A percentile compares a stretch with the other conserved stretches of the same genome.
Conservation (phyloP, 2,329 filamentous ascomycete genomes). For the Exophiala lecanii-corni region DNA sequence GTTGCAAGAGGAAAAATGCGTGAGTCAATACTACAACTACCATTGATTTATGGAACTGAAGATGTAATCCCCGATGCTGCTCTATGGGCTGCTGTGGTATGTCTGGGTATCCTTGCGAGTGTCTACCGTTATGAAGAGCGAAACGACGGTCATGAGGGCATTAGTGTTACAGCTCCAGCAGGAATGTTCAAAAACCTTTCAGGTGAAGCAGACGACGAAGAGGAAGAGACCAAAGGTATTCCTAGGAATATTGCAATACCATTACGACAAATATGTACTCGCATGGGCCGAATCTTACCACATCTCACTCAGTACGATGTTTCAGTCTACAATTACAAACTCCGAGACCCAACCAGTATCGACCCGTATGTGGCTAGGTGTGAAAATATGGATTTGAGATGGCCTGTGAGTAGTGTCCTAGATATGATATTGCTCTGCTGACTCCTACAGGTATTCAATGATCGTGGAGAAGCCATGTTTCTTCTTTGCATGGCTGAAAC, state of each 20-base stretch:
- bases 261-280: conserved; percentile 13
- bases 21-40: conserved; percentile 11
- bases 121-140: conserved; percentile 16
- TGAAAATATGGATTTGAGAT: conserved; percentile 17
- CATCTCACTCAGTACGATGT: conserved; percentile 17
- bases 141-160: conserved; percentile 17
- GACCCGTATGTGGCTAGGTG: conserved; percentile 16
- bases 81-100: conserved; percentile 17
- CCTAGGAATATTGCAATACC: conserved; percentile 16
- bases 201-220: conserved; percentile 15
- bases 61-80: conserved; percentile 15
- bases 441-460: conserved; percentile 17
- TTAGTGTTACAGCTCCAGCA: conserved; percentile 14
- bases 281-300: conserved; percentile 14
- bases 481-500: conserved; percentile 18
- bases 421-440: background rate
- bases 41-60: conserved; percentile 12
- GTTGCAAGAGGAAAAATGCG: conserved; percentile 15
- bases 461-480: conserved; percentile 18
- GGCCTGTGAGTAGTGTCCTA: conserved; percentile 5
- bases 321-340: conserved; percentile 18
- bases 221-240: conserved; percentile 16
- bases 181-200: conserved; percentile 10
- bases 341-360: conserved; percentile 17
- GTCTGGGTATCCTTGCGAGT: conserved; percentile 15